Base-by-base conservation (phyloP, 345 rosid species). In the Eucalyptus dawsonii region DNA sequence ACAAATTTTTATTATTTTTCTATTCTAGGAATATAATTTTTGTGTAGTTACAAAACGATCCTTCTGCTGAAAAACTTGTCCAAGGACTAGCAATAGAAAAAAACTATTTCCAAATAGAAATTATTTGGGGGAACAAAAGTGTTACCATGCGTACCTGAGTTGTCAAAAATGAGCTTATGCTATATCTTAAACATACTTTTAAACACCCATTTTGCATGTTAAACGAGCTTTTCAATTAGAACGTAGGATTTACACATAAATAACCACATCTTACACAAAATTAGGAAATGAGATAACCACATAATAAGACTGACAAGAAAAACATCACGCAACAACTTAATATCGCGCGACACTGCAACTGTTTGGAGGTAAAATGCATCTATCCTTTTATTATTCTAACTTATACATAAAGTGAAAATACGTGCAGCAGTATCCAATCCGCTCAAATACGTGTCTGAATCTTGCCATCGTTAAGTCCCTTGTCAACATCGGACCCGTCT, bases 131-230 rank as follows among this genome's bases (percentile, higher is more conserved):
- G 8, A 62, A 29, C 8, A 27, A 29, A 62, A 62, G 13, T 2
- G 8, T 62, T 60, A 62, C 2, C 14, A 27, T 25, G 0, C 3
- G 0, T 13, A 11, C 8, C 0, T 10, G 1, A 56, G 6, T 56
- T 24, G 62, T 24, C 62, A 56, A 56, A 56, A 56, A 24, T 56
- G 62, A 56, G 62, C 62, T 56, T 24, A 56, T 56, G 29, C 62
- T 56, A 56, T 56, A 24, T 56, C 27, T 22, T 10, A 5, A 56
- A 56, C 29, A 24, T 56, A 56, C 13, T 10, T 24, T 4, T 22
- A 22, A 4, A 56, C 13, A 56, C 62, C 0, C 13, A 56, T 10
- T 56, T 56, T 56, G 27, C 62, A 56, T 2, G 62, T 56, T 24
- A 56, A 56, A 10, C 27, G 6, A 56, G 29, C 27, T 24, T 56